Evolutionary conservation across 306 rosid genomes (phyloP), one percentile per base, ranked within the genome.

Genomic region (Sechiopsis laciniata): DNA sequence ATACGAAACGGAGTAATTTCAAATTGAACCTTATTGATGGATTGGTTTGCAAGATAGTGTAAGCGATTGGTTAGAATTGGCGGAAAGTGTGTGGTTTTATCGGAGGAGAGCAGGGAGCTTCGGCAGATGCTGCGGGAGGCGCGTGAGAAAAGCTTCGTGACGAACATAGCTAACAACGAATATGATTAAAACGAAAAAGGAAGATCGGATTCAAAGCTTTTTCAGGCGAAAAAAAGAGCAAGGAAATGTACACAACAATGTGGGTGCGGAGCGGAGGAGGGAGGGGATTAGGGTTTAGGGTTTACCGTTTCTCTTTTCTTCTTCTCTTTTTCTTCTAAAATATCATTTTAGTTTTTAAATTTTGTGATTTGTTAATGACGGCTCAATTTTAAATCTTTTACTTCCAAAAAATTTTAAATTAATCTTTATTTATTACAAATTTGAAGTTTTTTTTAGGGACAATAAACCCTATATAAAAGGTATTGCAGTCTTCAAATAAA

Each of bases 91-190:
- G 81, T 78, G 16, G 81, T 70, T 42, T 75, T 82, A 0, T 77
- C 78, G n/a, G 81, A 84, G 77, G 81, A 69, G 73, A 88, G 86
- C 62, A 11, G 32, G 66, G 83, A 75, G 86, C 81, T 77, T 78
- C 89, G 79, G 48, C 74, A 66, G 75, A 82, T 17, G 62, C 55
- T 48, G 26, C 72, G 78, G 52, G 86, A 78, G 79, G 83, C 74
- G 63, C 87, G 94, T 1, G 85, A 84, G 35, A 86, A 68, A 52
- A 83, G 81, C 88, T 84, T 91, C 6, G 83, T 78, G 32, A 81
- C 78, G 64, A 81, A 84, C 99, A 94, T 91, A 60, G 83, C 87
- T 57, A 61, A 37, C 14, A 20, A 51, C 6, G n/a, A 50, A 74
- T 61, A n/a, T 3, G 71, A 74, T 40, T 2, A 14, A 57, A 37